phyloP scores from a whole-genome alignment of 176 grass and related monocot species.

The Elaeis guineensis region DNA sequence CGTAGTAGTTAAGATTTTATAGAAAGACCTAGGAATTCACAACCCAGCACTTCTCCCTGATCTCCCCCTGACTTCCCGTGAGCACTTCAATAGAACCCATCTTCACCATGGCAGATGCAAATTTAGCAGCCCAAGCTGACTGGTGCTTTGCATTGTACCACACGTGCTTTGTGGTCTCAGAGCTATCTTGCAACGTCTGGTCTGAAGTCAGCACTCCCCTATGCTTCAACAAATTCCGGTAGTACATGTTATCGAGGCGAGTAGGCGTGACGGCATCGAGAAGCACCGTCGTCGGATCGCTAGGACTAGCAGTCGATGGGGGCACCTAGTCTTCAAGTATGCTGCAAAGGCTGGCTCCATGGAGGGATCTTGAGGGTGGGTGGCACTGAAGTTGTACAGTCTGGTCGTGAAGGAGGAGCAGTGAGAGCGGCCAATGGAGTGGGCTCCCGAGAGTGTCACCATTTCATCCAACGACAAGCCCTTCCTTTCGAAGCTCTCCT shows the following conservation, averaged over 20 bases:
- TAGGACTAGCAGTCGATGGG: conserved; percentile 20
- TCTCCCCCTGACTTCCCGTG: conserved; percentile 31
- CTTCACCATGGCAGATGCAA: conserved; percentile 19
- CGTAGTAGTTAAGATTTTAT: too few species aligned
- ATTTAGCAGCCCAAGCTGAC: conserved; percentile 11
- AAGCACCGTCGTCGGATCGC: conserved; percentile 29
- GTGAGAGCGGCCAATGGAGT: conserved; percentile 41
- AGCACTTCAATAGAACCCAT: conserved; percentile 29
- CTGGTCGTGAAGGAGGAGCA: conserved; percentile 32
- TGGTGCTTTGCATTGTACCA: conserved; percentile 2
- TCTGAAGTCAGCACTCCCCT: conserved; percentile 32
- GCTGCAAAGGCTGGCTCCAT: conserved; percentile 11
- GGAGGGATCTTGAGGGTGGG: conserved; percentile 21
- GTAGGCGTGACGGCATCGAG: conserved; percentile 31
- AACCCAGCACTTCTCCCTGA: conserved; percentile 28
- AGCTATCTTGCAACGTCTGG: conserved; percentile 14
- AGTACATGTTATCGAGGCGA: conserved; percentile 40
- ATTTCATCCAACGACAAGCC: conserved; percentile 28
- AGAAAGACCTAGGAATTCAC: conserved; percentile 7
- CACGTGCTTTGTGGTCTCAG: conserved; percentile 14
- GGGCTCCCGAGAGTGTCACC: conserved; percentile 33
- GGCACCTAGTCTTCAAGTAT: conserved; percentile 26
- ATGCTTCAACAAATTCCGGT: conserved; percentile 27
- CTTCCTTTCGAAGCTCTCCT: conserved; percentile 22
- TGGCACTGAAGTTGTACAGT: conserved; percentile 26